Evolutionary conservation across 352 stramenopile genomes (phyloP), one percentile per base, ranked within the genome.

Genomic region (Phytophthora crassamura): DNA sequence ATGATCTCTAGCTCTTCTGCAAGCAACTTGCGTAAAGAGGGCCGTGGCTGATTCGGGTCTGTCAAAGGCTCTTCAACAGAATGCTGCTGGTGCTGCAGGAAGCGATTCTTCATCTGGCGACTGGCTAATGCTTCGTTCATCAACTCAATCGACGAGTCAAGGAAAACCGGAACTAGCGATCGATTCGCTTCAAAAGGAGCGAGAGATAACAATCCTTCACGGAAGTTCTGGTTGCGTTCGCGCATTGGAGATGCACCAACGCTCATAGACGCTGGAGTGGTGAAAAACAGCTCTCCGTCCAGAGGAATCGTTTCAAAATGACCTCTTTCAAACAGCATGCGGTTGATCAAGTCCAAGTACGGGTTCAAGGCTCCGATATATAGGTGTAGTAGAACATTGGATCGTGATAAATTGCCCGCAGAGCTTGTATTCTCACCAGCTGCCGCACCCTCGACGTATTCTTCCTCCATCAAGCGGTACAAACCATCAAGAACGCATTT

Each of bases 41-140:
- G 39, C 5, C 10, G 50, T 18, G 5, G 25, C 36, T 36, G 62
- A 39, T 57, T 42, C 40, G 25, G 51, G 11, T 22, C 42, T 12
- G 9, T 53, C 43, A 57, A 28, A 35, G 42, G 5, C 41, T 46
- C 45, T 15, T 49, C 34, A 33, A n/a, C 7, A 1, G 34, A 39
- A 36, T 47, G 15, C 20, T 67, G 62, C 9, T 80, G 64, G 1
- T 83, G 67, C 45, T 78, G 78, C 10, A 88, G 52, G 46, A 86
- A 88, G 8, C 68, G 69, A 55, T 90, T 89, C 52, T 77, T 82
- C 54, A 90, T 75, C 53, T 92, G 84, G 32, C 81, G 84, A 68
- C 78, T 89, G 11, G 73, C 67, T n/a, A 92, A 47, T 5, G 81
- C 74, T 16, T 83, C 72, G 8, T 70, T 79, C 59, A 92, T 67